A percentile compares a stretch with the other conserved stretches of the same genome.
Evolutionary conservation across 768 basidiomycete species (phyloP).

Genomic region (Lentinus brumalis): DNA sequence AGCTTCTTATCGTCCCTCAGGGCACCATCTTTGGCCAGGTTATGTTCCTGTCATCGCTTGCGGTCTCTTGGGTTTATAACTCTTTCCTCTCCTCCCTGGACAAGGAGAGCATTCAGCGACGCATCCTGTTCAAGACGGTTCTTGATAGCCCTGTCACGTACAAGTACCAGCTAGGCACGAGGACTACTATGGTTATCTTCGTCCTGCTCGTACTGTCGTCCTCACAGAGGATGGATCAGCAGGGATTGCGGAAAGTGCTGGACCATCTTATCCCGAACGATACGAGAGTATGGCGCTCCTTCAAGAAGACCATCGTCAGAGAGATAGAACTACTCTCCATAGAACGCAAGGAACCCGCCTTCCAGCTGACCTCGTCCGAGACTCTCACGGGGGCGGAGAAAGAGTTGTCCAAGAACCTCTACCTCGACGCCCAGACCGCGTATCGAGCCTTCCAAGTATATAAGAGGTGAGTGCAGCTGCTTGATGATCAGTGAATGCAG

Average conservation of each 20-base stretch:
- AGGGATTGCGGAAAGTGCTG: background rate
- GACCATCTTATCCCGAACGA: conserved; percentile 11
- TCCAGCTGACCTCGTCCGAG: background rate
- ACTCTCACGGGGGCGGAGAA: background rate
- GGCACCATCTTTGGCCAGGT: conserved; percentile 15
- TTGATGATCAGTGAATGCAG: too few relatives aligned
- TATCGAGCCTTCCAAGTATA: background rate
- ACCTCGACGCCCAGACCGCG: background rate
- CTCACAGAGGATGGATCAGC: background rate
- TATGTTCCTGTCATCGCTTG: conserved; percentile 14
- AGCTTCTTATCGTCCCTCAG: conserved; percentile 12
- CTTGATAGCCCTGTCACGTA: background rate
- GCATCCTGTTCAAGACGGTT: conserved; percentile 1
- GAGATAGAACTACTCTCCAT: background rate
- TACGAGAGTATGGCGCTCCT: background rate
- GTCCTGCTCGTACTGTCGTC: background rate
- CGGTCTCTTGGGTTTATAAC: conserved; percentile 16
- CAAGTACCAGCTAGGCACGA: conserved; percentile 4
- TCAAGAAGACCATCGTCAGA: background rate
- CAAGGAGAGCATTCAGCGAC: conserved; percentile 7
- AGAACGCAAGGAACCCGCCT: background rate
- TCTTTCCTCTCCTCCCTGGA: conserved; percentile 13
- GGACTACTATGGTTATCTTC: conserved; percentile 1
- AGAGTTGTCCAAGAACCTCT: background rate
- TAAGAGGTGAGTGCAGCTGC: background rate